Conservation (phyloP, 306 rosid species). For the Vigna hirtella region DNA sequence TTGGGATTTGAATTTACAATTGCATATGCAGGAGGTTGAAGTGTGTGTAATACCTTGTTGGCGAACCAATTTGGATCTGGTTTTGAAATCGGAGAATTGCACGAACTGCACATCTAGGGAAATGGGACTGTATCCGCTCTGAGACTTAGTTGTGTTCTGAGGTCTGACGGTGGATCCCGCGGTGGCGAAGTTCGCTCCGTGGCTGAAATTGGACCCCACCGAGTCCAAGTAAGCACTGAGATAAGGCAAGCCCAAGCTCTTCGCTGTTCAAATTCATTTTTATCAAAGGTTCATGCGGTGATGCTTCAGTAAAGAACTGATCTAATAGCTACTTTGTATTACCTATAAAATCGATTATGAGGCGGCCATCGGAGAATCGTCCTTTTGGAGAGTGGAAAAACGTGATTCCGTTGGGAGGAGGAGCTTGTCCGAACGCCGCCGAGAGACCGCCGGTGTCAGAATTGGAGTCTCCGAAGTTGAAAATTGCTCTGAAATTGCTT, state of each 20-base stretch:
- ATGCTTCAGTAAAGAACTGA: not conserved
- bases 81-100: constrained; percentile 64
- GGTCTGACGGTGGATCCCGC: constrained; percentile 78
- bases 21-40: not conserved
- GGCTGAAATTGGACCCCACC: constrained; percentile 69
- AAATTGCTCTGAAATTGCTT: constrained; percentile 56
- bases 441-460: constrained; percentile 70
- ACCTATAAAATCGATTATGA: constrained; percentile 65
- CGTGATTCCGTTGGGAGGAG: constrained; percentile 66
- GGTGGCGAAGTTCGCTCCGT: constrained; percentile 84
- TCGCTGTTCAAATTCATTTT: constrained; percentile 46
- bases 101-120: constrained; percentile 67
- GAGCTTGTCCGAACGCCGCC: constrained; percentile 67
- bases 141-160: constrained; percentile 65
- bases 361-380: constrained; percentile 69
- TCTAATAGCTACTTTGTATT: not conserved
- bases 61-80: constrained; percentile 56
- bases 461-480: constrained; percentile 72
- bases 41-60: constrained; percentile 42
- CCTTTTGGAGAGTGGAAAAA: constrained; percentile 59
- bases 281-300: too few relatives aligned
- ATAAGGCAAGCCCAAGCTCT: constrained; percentile 60
- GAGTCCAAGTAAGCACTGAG: constrained; percentile 77
- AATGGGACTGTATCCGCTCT: constrained; percentile 76
- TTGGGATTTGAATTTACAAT: too few relatives aligned